These are phyloP conservation scores for Cryoendolithus antarcticus DNA, from an alignment of 2,329 filamentous ascomycete genomes.

Conservation along the genomic window DNA sequence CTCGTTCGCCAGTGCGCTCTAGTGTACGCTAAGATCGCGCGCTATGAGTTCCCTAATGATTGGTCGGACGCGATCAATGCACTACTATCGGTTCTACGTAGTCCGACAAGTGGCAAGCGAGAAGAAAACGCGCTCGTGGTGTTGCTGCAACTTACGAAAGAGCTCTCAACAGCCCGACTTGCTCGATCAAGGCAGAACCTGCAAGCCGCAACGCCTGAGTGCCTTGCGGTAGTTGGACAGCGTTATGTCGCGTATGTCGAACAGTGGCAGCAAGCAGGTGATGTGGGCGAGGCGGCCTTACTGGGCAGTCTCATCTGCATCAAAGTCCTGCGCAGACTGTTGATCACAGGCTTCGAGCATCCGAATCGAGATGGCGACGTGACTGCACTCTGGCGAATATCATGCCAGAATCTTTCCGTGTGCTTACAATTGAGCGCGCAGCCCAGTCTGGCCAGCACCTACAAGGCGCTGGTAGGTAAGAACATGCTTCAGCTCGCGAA, in stretches of 20 bases:
- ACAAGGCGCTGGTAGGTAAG: slow-evolving; percentile 51
- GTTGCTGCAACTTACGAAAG: slow-evolving; percentile 78
- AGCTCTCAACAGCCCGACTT: slow-evolving; percentile 69
- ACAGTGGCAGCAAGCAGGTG: slow-evolving; percentile 44
- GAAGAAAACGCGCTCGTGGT: slow-evolving; percentile 49
- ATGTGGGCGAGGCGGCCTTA: slow-evolving; percentile 53
- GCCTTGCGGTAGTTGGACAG: slow-evolving; percentile 65
- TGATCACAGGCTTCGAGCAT: slow-evolving; percentile 71
- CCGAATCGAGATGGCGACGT: slow-evolving; percentile 70
- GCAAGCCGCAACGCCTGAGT: slow-evolving; percentile 66
- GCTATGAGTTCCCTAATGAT: slow-evolving; percentile 78
- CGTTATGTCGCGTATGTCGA: slow-evolving; percentile 65
- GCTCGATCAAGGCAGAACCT: slow-evolving; percentile 63
- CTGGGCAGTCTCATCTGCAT: slow-evolving; percentile 67
- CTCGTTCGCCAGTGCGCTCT: slow-evolving; percentile 82
- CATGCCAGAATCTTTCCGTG: slow-evolving; percentile 64
- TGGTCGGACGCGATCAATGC: slow-evolving; percentile 51
- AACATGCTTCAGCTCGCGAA: slow-evolving; percentile 86
- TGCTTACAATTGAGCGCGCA: slow-evolving; percentile 48
- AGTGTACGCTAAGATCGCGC: slow-evolving; percentile 73
- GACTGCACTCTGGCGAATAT: slow-evolving; percentile 66
- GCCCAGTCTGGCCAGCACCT: slow-evolving; percentile 5
- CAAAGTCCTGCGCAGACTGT: slow-evolving; percentile 65
- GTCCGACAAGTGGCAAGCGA: slow-evolving; percentile 22
- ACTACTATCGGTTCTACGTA: slow-evolving; percentile 18